Percentiles rank a stretch among this genome's conserved stretches.
Conservation (phyloP, 2,329 filamentous ascomycete species). For the Penicillium sp. region DNA sequence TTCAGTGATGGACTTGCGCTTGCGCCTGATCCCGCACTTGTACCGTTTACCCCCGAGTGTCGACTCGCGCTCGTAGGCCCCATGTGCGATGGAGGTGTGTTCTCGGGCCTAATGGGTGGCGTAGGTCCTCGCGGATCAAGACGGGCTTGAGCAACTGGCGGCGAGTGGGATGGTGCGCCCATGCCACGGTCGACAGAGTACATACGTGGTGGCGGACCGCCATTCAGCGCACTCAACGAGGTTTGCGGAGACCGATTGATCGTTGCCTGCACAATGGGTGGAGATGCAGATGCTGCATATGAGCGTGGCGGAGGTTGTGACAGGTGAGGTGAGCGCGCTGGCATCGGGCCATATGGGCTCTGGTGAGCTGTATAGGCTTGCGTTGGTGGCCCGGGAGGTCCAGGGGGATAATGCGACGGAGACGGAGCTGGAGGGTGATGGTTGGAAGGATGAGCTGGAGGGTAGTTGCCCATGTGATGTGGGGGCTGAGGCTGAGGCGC, state of each 20-base stretch:
- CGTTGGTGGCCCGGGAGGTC: constrained; percentile 25
- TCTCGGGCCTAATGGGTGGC: constrained; percentile 33
- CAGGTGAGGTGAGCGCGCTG: constrained; percentile 35
- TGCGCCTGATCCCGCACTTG: constrained; percentile 53
- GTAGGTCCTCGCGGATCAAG: constrained; percentile 36
- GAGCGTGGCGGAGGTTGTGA: constrained; percentile 34
- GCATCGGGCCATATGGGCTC: constrained; percentile 39
- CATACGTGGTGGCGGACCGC: constrained; percentile 37
- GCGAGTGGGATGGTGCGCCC: constrained; percentile 35
- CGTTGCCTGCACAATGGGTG: constrained; percentile 39
- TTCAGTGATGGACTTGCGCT: constrained; percentile 75
- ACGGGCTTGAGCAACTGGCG: constrained; percentile 35
- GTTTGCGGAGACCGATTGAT: constrained; percentile 40
- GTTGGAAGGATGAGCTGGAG: constrained; percentile 20
- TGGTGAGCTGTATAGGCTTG: constrained; percentile 37
- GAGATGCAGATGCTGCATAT: constrained; percentile 39
- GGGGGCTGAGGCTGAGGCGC: constrained; percentile 51
- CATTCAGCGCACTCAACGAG: constrained; percentile 36
- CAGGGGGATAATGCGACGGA: constrained; percentile 35
- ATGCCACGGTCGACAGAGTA: constrained; percentile 40
- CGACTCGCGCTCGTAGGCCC: constrained; percentile 28
- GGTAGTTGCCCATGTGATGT: constrained; percentile 55
- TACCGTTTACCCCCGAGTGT: constrained; percentile 28
- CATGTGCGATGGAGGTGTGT: constrained; percentile 25
- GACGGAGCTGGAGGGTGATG: constrained; percentile 17